phyloP scores from a whole-genome alignment of 2,329 filamentous ascomycete genomes.

The Neofusicoccum cordaticola region DNA sequence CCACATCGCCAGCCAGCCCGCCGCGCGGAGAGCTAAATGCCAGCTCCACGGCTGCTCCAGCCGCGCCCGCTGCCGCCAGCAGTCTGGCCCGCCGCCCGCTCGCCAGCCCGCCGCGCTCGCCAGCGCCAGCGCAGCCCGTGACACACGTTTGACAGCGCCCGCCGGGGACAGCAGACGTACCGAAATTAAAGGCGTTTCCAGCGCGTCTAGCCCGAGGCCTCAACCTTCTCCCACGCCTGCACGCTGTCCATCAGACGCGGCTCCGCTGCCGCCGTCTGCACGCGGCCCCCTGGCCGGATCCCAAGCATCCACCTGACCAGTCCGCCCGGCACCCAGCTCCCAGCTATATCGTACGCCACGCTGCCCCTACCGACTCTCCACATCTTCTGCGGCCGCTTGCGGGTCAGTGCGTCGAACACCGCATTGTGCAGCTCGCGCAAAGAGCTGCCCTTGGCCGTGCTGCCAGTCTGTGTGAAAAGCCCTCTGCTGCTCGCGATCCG shows the following conservation, averaged over 20 bases:
- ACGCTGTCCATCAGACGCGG: conserved; percentile 44
- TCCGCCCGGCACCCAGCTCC: conserved; percentile 71
- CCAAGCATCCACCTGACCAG: conserved; percentile 95
- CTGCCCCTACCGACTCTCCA: conserved; percentile 83
- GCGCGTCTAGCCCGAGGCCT: conserved; percentile 21
- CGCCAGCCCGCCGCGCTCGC: background rate
- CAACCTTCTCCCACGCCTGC: conserved; percentile 47
- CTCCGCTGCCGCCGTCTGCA: conserved; percentile 27
- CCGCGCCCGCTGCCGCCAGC: too few species aligned
- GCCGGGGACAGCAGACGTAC: background rate
- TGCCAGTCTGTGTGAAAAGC: conserved; percentile 46
- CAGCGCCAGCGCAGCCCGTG: background rate
- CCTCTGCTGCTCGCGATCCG: conserved; percentile 50
- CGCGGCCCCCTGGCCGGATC: conserved; percentile 50
- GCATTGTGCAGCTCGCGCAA: conserved; percentile 78
- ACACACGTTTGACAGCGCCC: conserved; percentile 1
- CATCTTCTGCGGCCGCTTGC: conserved; percentile 56
- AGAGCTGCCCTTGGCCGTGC: conserved; percentile 60
- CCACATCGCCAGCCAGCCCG: background rate
- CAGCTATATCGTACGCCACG: conserved; percentile 79
- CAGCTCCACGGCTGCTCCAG: background rate
- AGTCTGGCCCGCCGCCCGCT: background rate
- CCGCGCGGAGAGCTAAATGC: background rate
- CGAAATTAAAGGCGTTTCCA: conserved; percentile 16
- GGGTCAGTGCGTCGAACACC: conserved; percentile 84